A percentile compares a stretch with the other conserved stretches of the same genome.
Conservation (phyloP, 768 basidiomycete genomes). For the Albatrellus ellisii region DNA sequence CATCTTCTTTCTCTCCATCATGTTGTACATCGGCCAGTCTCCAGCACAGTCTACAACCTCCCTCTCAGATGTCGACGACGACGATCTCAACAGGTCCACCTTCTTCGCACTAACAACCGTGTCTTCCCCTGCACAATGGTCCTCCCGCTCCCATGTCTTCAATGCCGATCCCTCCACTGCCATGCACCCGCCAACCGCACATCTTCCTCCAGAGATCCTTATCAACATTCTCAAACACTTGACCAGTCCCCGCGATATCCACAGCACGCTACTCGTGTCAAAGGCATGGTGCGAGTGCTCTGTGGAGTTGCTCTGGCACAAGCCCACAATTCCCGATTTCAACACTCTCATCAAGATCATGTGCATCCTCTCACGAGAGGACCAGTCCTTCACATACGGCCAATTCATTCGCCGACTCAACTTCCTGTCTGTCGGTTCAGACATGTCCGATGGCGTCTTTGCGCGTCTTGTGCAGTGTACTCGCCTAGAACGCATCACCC, state of each 20-base stretch:
- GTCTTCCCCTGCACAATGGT: slow-evolving; percentile 38
- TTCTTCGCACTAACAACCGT: too few species aligned
- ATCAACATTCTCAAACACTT: slow-evolving; percentile 87
- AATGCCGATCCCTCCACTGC: slow-evolving; percentile 13
- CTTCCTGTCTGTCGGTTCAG: slow-evolving; percentile 55
- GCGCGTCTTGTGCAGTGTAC: slow-evolving; percentile 58
- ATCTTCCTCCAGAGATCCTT: slow-evolving; percentile 82
- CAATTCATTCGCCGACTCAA: slow-evolving; percentile 86
- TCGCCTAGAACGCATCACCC: slow-evolving; percentile 78
- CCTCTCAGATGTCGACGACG: slow-evolving; percentile 60
- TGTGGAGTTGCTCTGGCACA: slow-evolving; percentile 91
- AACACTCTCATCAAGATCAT: slow-evolving; percentile 71
- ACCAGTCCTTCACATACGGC: slow-evolving; percentile 79
- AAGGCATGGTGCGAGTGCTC: slow-evolving; percentile 93
- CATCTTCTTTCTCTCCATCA: slow-evolving; percentile 20
- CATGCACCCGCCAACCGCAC: slow-evolving; percentile 42
- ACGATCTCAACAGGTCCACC: slow-evolving; percentile 37
- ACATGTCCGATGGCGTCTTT: slow-evolving; percentile 67
- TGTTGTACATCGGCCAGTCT: slow-evolving; percentile 28
- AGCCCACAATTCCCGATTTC: slow-evolving; percentile 61
- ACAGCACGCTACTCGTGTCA: slow-evolving; percentile 66
- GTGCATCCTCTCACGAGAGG: slow-evolving; percentile 43
- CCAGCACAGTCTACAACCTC: slow-evolving; percentile 66
- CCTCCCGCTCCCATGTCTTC: slow-evolving; percentile 16
- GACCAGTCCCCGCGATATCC: slow-evolving; percentile 59